Base-by-base conservation (phyloP, 1,284 basidiomycete species). In the Acaromyces ingoldii region DNA sequence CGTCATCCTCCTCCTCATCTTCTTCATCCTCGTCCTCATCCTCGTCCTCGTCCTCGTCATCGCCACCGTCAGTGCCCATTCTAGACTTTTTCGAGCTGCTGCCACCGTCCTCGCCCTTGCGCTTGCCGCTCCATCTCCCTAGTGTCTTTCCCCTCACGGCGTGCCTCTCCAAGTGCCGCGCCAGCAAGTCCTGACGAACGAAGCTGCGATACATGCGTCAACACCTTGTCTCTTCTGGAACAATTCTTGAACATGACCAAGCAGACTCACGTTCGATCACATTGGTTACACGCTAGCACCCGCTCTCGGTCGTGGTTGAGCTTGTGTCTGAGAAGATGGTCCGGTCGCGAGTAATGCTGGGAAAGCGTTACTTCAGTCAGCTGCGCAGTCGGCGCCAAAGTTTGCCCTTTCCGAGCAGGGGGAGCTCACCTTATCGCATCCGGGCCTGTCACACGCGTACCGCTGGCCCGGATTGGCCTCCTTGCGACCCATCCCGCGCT, bases 321-420 rank as follows among this genome's bases (percentile, higher is more conserved):
- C 42, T 65, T 64, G 51, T 67, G 65, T 1, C 65, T 53, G 17
- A 64, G 55, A 24, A 67, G 60, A 53, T 67, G 65, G 26, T 67
- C 65, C 0, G 59, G 58, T 34, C 65, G 58, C 2, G 65, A 65
- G 43, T 65, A 65, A 45, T 58, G 57, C 48, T 53, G 31, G 3
- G 26, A 7, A 34, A 49, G 5, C n/a, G n/a, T n/a, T n/a, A n/a
- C n/a, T n/a, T n/a, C n/a, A n/a, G n/a, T n/a, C n/a, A n/a, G n/a
- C n/a, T n/a, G n/a, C n/a, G n/a, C n/a, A n/a, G n/a, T n/a, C n/a
- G n/a, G n/a, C n/a, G n/a, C n/a, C n/a, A n/a, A n/a, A n/a, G n/a
- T n/a, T n/a, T n/a, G n/a, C n/a, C n/a, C n/a, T n/a, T n/a, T n/a
- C n/a, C n/a, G n/a, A n/a, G n/a, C n/a, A n/a, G n/a, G n/a, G n/a